Evolutionary conservation across 192 early-diverging fungal genomes (phyloP).

Genomic region (Pilaira anomala): DNA sequence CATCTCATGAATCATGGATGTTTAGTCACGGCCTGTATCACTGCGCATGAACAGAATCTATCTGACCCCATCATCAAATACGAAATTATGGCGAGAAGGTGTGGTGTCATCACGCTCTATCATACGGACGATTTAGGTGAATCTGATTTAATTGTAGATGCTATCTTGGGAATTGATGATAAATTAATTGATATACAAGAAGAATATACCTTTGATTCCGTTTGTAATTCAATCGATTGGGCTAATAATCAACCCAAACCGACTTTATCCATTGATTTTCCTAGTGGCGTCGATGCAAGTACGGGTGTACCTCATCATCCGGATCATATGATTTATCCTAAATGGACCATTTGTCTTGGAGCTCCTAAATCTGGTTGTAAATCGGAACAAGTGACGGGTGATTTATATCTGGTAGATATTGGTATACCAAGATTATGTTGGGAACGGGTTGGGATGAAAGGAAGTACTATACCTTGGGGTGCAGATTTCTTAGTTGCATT

Average conservation of each 20-base stretch:
- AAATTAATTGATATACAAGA: constrained; percentile 21
- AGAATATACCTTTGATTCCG: constrained; percentile 13
- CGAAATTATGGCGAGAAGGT: background rate
- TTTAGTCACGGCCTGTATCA: constrained; percentile 52
- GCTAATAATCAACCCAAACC: constrained; percentile 63
- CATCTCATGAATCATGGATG: constrained; percentile 80
- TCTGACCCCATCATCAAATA: constrained; percentile 23
- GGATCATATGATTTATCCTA: constrained; percentile 52
- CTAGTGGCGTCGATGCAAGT: constrained; percentile 60
- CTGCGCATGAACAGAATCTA: constrained; percentile 40
- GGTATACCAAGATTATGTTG: constrained; percentile 68
- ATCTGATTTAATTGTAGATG: constrained; percentile 69
- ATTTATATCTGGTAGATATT: constrained; percentile 74
- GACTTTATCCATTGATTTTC: constrained; percentile 65
- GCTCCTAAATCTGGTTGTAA: constrained; percentile 66
- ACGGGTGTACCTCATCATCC: constrained; percentile 48
- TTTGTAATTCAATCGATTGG: constrained; percentile 66
- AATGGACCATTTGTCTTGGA: constrained; percentile 78
- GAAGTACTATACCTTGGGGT: constrained; percentile 54
- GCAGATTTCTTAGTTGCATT: constrained; percentile 55
- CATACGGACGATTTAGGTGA: background rate
- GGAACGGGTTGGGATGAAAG: constrained; percentile 56
- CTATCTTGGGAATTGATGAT: constrained; percentile 54
- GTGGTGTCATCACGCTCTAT: background rate
- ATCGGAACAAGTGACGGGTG: constrained; percentile 56